Conservation (phyloP, 1,284 basidiomycete species). For the Mycena citricolor region DNA sequence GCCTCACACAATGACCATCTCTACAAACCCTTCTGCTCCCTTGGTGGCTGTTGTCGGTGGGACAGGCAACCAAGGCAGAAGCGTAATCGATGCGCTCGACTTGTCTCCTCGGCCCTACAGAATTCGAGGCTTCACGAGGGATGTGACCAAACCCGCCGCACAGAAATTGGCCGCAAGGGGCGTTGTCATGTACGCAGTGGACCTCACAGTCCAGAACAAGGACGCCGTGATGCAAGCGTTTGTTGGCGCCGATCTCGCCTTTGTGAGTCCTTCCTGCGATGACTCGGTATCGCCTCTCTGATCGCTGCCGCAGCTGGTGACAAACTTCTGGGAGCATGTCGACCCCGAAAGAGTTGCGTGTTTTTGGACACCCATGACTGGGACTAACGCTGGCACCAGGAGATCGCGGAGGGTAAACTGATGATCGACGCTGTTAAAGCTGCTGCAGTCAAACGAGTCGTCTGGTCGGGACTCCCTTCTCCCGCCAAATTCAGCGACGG, state of each 20-base stretch:
- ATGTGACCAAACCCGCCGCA: slow-evolving; percentile 19
- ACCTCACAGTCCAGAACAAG: slow-evolving; percentile 10
- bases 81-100: slow-evolving; percentile 22
- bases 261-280: too few species aligned
- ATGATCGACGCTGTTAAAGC: slow-evolving; percentile 16
- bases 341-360: slow-evolving; percentile 9
- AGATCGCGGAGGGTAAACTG: slow-evolving; percentile 15
- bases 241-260: slow-evolving; percentile 16
- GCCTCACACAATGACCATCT: slow-evolving; percentile 23
- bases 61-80: slow-evolving; percentile 28
- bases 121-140: slow-evolving; percentile 27
- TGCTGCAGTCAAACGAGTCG: slow-evolving; percentile 9
- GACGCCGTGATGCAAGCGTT: slow-evolving; percentile 10
- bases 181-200: slow-evolving; percentile 24
- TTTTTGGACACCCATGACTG: too few species aligned
- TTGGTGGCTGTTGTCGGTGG: slow-evolving; percentile 27
- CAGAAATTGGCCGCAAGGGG: slow-evolving; percentile 20
- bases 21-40: slow-evolving; percentile 17
- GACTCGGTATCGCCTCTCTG: too few species aligned
- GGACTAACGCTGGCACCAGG: neutral
- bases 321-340: slow-evolving; percentile 17
- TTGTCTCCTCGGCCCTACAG: slow-evolving; percentile 21
- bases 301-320: slow-evolving; percentile 9
- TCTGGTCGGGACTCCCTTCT: slow-evolving; percentile 17
- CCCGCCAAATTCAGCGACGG: slow-evolving; percentile 3